Base-by-base conservation (phyloP, 371 early-diverging fungal genomes). In the Mucor racemosus region DNA sequence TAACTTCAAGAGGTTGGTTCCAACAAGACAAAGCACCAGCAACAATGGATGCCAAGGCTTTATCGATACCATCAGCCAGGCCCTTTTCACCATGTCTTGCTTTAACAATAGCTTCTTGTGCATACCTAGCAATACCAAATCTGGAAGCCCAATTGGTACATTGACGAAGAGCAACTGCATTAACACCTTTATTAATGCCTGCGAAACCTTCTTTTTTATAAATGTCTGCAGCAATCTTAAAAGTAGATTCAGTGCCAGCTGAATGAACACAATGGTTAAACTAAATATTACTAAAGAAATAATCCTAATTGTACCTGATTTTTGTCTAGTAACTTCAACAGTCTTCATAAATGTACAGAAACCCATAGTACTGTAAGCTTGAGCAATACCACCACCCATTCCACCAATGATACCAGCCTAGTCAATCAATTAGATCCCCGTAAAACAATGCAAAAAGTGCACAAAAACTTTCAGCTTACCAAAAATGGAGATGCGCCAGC, bases 331-430 rank as follows among this genome's bases (percentile, higher is more conserved):
- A 40, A 98, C 96, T 71, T 98, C 98, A 38, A 98, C 98, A 0
- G 98, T 98, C 81, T 97, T 97, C 98, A 98, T 98, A 78, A 97
- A 98, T 4, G 98, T 98, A 82, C 97, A 97, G 80, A 97, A 96
- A 8, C 98, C 97, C 97, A 97, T 98, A 33, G 98, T 97, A 39
- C 95, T 90, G 85, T 97, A 96, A 0, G 98, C 97, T 80, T 95
- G 92, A 21, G 91, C 89, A 55, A 95, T 80, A 75, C 95, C 95
- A 60, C 95, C 95, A 42, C 88, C 93, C 91, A 96, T 94, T 9
- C 98, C 98, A 62, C 96, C 97, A 26, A 94, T 60, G 66, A 97
- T 86, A 57, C 97, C 97, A 7, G 94, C 89, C 79, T 85, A 46
- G 5, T 19, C 44, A 60, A 48, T 17, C 50, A 50, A 53, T 53